Evolutionary conservation across 2,329 filamentous ascomycete species (phyloP).

Genomic region (Fusarium sarcochroum): DNA sequence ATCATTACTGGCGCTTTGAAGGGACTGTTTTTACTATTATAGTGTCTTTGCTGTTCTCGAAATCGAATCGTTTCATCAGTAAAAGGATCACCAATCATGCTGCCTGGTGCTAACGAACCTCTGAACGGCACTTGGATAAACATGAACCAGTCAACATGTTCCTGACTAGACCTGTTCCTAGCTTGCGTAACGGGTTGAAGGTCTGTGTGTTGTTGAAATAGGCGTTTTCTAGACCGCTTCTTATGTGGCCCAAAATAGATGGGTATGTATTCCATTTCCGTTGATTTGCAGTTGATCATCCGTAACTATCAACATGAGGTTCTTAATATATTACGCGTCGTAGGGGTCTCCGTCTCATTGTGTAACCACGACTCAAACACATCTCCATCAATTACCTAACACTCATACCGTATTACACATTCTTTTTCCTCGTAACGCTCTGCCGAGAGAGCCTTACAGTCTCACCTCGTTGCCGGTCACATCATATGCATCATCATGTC

Average conservation of each 20-base stretch:
- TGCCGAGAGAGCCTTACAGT: slow-evolving; percentile 31
- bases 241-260: neutral
- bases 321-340: neutral
- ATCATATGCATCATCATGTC: slow-evolving; percentile 37
- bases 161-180: slow-evolving; percentile 38
- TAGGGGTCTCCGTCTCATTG: slow-evolving; percentile 4
- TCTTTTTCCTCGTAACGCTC: slow-evolving; percentile 22
- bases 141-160: slow-evolving; percentile 17
- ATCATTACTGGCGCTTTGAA: neutral
- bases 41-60: slow-evolving; percentile 3
- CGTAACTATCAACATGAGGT: neutral
- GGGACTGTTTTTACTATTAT: neutral
- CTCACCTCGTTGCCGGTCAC: slow-evolving; percentile 11
- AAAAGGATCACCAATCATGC: neutral
- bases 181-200: slow-evolving; percentile 26
- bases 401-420: slow-evolving; percentile 1
- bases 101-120: neutral
- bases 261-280: neutral
- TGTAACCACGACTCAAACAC: slow-evolving; percentile 12
- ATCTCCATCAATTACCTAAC: slow-evolving; percentile 3
- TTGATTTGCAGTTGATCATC: neutral
- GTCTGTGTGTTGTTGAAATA: slow-evolving; percentile 9
- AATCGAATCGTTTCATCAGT: slow-evolving; percentile 5
- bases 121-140: slow-evolving; percentile 1
- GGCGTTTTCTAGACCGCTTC: neutral